These are phyloP conservation scores for Chiua virens DNA, from an alignment of 768 basidiomycete genomes.

Conservation along the genomic window DNA sequence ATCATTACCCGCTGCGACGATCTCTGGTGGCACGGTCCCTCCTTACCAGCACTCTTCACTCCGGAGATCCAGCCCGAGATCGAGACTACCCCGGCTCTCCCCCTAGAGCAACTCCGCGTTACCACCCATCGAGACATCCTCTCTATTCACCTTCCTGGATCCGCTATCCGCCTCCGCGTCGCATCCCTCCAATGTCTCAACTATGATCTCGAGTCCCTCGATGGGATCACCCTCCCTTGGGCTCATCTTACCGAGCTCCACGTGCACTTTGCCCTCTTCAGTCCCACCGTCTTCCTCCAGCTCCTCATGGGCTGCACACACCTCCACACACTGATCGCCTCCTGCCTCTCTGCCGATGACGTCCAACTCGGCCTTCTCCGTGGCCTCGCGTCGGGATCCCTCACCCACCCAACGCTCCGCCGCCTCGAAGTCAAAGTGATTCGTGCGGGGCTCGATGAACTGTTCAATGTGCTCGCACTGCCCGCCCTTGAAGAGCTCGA, in stretches of 20 bases:
- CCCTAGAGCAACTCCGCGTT: conserved; percentile 23
- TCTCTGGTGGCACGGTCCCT: conserved; percentile 34
- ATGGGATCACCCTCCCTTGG: conserved; percentile 28
- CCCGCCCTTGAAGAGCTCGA: conserved; percentile 33
- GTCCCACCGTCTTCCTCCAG: conserved; percentile 21
- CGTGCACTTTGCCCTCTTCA: conserved; percentile 29
- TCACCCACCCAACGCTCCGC: conserved; percentile 17
- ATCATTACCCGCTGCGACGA: conserved; percentile 24
- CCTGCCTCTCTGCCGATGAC: conserved; percentile 26
- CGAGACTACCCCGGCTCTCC: not conserved
- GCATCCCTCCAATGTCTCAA: conserved; percentile 21
- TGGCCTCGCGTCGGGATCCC: conserved; percentile 5
- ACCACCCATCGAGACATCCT: conserved; percentile 14
- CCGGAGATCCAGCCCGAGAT: not conserved
- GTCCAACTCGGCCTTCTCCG: conserved; percentile 9
- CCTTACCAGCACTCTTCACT: conserved; percentile 19
- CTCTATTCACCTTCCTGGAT: conserved; percentile 15
- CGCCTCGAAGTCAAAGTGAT: conserved; percentile 33
- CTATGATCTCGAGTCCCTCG: conserved; percentile 23
- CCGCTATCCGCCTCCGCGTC: conserved; percentile 16
- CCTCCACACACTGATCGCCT: conserved; percentile 21
- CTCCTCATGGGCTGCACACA: conserved; percentile 20
- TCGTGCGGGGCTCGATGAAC: conserved; percentile 19
- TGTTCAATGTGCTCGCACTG: conserved; percentile 21
- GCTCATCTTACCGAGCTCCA: conserved; percentile 22